Evolutionary conservation across 1,284 basidiomycete species (phyloP).

Genomic region (Cutaneotrichosporon daszewskae): DNA sequence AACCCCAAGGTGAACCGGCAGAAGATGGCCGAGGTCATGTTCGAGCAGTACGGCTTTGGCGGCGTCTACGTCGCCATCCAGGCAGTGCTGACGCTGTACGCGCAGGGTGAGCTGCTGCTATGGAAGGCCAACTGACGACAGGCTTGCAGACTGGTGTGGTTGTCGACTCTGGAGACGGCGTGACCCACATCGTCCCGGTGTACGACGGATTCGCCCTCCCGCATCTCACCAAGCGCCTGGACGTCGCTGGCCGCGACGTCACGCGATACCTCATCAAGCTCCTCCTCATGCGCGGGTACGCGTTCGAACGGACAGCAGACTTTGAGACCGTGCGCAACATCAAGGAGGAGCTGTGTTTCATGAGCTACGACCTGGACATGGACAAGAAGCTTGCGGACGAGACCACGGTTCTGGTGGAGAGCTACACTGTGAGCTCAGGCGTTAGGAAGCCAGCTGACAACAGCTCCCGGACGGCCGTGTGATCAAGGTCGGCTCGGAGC

Average conservation of each 20-base stretch:
- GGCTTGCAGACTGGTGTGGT: slow-evolving; percentile 97
- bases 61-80: slow-evolving; percentile 98
- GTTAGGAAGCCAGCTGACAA: not conserved
- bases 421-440: slow-evolving; percentile 69
- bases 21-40: slow-evolving; percentile 97
- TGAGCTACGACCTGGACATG: slow-evolving; percentile 91
- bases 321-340: slow-evolving; percentile 98
- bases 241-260: slow-evolving; percentile 96
- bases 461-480: slow-evolving; percentile 92
- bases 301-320: slow-evolving; percentile 98
- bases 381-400: slow-evolving; percentile 93
- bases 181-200: slow-evolving; percentile 97
- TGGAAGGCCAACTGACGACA: slow-evolving; percentile 45
- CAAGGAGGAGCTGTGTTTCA: slow-evolving; percentile 98
- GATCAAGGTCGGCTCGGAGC: slow-evolving; percentile 96
- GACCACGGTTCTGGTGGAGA: slow-evolving; percentile 93
- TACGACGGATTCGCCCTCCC: slow-evolving; percentile 95
- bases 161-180: slow-evolving; percentile 97
- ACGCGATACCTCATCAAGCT: slow-evolving; percentile 98
- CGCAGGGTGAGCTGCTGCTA: slow-evolving; percentile 70
- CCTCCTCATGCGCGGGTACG: slow-evolving; percentile 95
- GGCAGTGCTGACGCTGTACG: slow-evolving; percentile 94
- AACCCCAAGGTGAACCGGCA: slow-evolving; percentile 92
- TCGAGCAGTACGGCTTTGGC: slow-evolving; percentile 95
- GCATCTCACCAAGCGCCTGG: slow-evolving; percentile 86